Conservation (phyloP, 768 basidiomycete genomes). For the Tricholoma flavovirens region DNA sequence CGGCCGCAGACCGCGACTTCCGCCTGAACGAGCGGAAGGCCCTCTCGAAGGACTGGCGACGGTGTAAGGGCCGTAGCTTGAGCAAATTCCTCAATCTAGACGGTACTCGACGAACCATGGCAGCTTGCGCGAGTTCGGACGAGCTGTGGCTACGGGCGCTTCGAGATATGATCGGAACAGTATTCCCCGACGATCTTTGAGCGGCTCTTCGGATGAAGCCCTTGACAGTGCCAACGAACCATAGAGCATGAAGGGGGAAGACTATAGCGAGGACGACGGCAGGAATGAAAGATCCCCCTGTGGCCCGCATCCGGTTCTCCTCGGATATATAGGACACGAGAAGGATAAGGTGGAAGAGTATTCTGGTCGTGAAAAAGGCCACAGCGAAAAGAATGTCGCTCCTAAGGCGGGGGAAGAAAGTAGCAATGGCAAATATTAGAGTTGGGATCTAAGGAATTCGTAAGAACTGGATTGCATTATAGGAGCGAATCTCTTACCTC, state of each 20-base stretch:
- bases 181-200: not conserved
- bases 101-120: not conserved
- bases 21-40: slow-evolving; percentile 7
- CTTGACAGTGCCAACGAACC: slow-evolving; percentile 47
- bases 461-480: slow-evolving; percentile 18
- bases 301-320: slow-evolving; percentile 21
- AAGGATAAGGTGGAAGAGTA: slow-evolving; percentile 38
- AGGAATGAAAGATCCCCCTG: slow-evolving; percentile 33
- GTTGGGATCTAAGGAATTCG: slow-evolving; percentile 40
- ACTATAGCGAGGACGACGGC: slow-evolving; percentile 32
- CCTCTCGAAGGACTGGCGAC: slow-evolving; percentile 8
- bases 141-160: not conserved
- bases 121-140: not conserved
- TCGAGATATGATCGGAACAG: not conserved
- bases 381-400: slow-evolving; percentile 44
- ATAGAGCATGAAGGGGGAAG: slow-evolving; percentile 44
- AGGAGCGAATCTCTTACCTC: slow-evolving; percentile 28
- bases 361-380: slow-evolving; percentile 47
- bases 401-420: slow-evolving; percentile 37
- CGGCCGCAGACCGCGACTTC: not conserved
- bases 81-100: not conserved
- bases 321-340: slow-evolving; percentile 22
- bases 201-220: slow-evolving; percentile 34
- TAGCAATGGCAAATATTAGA: slow-evolving; percentile 42
- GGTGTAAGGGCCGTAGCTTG: not conserved